Base-by-base conservation (phyloP, 495 filamentous ascomycete species). In the Aspergillus nanangensis region DNA sequence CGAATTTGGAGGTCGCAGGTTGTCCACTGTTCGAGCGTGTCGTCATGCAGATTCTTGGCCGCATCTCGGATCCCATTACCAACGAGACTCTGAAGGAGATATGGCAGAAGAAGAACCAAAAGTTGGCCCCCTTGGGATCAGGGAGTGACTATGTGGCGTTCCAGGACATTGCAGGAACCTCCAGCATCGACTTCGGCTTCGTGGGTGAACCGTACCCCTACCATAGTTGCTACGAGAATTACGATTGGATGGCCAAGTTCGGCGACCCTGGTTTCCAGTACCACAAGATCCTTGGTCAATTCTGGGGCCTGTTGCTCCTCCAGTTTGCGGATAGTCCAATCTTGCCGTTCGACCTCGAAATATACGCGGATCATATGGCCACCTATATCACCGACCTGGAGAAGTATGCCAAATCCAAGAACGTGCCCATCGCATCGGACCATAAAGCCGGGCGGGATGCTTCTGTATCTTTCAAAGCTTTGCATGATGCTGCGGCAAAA, bases 121-220 rank as follows among this genome's bases (percentile, higher is more conserved):
- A 77, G 19, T 47, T 86, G 5, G 79, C 80, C 4, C 81, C 80
- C 1, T 71, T 95, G 1, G 89, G 88, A 38, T 81, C 82, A 9
- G 87, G 81, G n/a, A 87, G 88, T 55, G 93, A 96, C 60, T 93
- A 88, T 55, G 85, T 92, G 22, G 81, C 91, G 25, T 98, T 96
- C 64, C 92, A 96, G 62, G 81, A 92, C 53, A 86, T 96, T 19
- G 91, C 88, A n/a, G 93, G 93, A 33, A 88, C 84, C 4, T 90
- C 88, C 5, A 91, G 87, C 14, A 73, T 97, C 41, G 93, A 97
- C 61, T 80, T 98, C 52, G 77, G 81, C 29, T 98, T 98, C 53
- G 59, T 65, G 31, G 88, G 86, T 14, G 67, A 74, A 14, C 58
- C 74, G 17, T 90, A 74, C 60, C 90, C 92, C 2, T 83, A 84